Percentiles rank a stretch among this genome's conserved stretches.
These are phyloP conservation scores for Saccharomyces jurei DNA, from an alignment of 805 yeast genomes.

Conservation along the genomic window DNA sequence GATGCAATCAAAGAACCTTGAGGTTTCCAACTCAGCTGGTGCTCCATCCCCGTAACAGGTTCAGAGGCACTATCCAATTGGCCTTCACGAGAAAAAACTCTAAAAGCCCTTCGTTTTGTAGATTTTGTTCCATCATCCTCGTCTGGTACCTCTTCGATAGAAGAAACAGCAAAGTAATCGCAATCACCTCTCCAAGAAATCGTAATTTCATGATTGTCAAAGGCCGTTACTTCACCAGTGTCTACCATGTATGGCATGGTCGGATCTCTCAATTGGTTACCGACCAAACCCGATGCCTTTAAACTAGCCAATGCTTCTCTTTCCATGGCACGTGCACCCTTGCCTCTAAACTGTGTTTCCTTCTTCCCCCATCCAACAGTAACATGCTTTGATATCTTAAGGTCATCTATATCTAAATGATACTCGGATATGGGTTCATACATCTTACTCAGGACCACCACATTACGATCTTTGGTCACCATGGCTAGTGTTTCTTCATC, in stretches of 20 bases:
- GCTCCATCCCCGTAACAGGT: constrained; percentile 78
- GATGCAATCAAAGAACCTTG: constrained; percentile 83
- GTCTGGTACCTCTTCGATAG: constrained; percentile 46
- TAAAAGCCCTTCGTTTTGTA: constrained; percentile 58
- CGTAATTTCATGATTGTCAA: constrained; percentile 41
- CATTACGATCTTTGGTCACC: constrained; percentile 51
- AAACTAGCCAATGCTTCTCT: constrained; percentile 46
- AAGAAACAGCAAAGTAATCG: constrained; percentile 64
- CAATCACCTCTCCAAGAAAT: constrained; percentile 97
- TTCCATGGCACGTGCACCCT: constrained; percentile 76
- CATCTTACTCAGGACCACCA: constrained; percentile 60
- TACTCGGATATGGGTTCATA: constrained; percentile 76
- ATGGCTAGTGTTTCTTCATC: constrained; percentile 82
- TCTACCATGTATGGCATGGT: constrained; percentile 73
- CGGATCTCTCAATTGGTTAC: constrained; percentile 72
- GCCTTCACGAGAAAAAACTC: constrained; percentile 80
- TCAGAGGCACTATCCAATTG: constrained; percentile 74
- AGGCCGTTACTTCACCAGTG: constrained; percentile 49
- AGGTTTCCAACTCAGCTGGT: constrained; percentile 76
- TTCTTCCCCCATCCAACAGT: constrained; percentile 98
- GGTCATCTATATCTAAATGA: constrained; percentile 50
- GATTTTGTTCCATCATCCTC: constrained; percentile 31
- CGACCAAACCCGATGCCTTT: constrained; percentile 54
- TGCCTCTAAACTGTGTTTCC: constrained; percentile 94
- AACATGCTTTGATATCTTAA: constrained; percentile 68